A percentile compares a stretch with the other conserved stretches of the same genome.
These are phyloP conservation scores for Quercus suber DNA, from an alignment of 306 rosid genomes.

Conservation along the genomic window DNA sequence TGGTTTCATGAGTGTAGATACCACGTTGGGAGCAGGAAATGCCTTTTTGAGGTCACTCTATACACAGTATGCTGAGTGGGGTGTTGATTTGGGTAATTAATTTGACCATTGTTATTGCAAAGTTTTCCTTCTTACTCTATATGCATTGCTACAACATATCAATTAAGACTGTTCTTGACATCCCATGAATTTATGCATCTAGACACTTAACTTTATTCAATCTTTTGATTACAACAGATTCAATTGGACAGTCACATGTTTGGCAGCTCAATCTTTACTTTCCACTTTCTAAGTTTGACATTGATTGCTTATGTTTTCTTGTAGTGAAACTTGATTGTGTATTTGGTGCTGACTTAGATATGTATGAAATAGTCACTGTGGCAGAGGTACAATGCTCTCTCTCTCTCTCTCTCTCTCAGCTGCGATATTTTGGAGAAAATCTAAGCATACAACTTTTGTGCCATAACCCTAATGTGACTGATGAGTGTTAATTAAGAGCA, in stretches of 20 bases:
- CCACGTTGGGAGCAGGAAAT: conserved; percentile 72
- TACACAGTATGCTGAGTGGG: conserved; percentile 87
- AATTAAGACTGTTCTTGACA: background rate
- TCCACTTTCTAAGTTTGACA: conserved; percentile 13
- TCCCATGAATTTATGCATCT: conserved; percentile 11
- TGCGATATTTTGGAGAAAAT: background rate
- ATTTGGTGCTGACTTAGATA: conserved; percentile 88
- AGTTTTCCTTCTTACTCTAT: conserved; percentile 10
- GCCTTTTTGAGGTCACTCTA: conserved; percentile 85
- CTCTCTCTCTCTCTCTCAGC: background rate
- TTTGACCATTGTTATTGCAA: conserved; percentile 12
- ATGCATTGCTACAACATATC: background rate
- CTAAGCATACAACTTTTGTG: no score
- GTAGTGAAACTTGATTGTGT: conserved; percentile 97
- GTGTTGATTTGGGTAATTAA: conserved; percentile 81
- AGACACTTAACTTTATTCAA: background rate
- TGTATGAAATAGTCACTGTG: conserved; percentile 65
- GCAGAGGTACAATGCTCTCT: conserved; percentile 55
- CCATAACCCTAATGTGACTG: no score
- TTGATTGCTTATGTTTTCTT: conserved; percentile 23
- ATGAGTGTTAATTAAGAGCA: no score
- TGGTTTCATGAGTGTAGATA: conserved; percentile 94
- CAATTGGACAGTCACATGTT: conserved; percentile 7
- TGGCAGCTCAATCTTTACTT: background rate
- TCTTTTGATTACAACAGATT: background rate